Conservation (phyloP, 495 filamentous ascomycete genomes). For the Halenospora varia region DNA sequence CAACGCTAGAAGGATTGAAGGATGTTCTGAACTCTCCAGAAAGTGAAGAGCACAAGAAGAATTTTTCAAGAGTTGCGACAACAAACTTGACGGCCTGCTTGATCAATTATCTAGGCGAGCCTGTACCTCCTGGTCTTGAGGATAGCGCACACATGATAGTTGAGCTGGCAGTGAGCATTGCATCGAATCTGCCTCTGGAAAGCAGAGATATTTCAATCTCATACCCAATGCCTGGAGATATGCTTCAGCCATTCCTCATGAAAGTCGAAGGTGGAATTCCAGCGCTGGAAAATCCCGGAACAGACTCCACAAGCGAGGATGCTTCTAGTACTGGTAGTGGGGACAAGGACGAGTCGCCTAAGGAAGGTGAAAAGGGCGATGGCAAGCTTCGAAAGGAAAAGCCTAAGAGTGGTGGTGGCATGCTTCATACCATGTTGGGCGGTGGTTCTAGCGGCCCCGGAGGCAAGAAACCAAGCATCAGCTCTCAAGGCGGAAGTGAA, state of each 20-base stretch:
- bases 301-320: conserved; percentile 36
- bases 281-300: conserved; percentile 54
- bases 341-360: conserved; percentile 23
- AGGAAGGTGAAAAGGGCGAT: conserved; percentile 34
- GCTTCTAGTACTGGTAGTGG: conserved; percentile 43
- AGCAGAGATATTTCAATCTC: conserved; percentile 85
- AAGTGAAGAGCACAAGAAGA: conserved; percentile 55
- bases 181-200: conserved; percentile 82
- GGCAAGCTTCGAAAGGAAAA: conserved; percentile 35
- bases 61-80: conserved; percentile 65
- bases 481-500: conserved; percentile 20
- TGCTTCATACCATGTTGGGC: conserved; percentile 32
- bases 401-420: conserved; percentile 27
- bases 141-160: conserved; percentile 73
- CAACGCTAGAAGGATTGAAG: conserved; percentile 87
- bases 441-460: conserved; percentile 2
- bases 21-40: conserved; percentile 62
- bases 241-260: conserved; percentile 69
- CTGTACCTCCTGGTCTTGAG: conserved; percentile 62
- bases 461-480: conserved; percentile 19
- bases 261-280: conserved; percentile 75
- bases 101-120: conserved; percentile 68
- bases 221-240: conserved; percentile 72
- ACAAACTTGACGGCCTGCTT: conserved; percentile 67
- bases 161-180: conserved; percentile 83